Base-by-base conservation (phyloP, 2,329 filamentous ascomycete genomes). In the Arthrobotrys conoides region DNA sequence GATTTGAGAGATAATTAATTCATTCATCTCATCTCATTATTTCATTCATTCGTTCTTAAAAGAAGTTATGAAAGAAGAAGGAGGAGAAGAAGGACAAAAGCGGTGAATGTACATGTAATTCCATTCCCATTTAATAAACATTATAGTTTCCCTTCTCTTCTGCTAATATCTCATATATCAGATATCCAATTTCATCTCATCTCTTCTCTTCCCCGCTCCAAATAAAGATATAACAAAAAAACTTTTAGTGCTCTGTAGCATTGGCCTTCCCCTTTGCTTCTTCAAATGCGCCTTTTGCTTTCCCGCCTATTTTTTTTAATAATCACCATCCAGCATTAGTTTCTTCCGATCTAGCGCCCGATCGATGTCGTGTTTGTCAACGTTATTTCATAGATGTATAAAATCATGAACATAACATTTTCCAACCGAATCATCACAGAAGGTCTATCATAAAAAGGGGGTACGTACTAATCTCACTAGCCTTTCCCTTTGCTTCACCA, bases 201-300 rank as follows among this genome's bases (percentile, higher is more conserved):
- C 24, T 22, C n/a, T 30, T 30, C 27, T 30, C 27, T 3, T 3
- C 27, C 27, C n/a, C n/a, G n/a, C n/a, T 5, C 0, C 22, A 38
- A 24, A 38, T 16, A 36, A 36, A 1, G 18, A n/a, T n/a, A 61
- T 38, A n/a, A 59, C 30, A 20, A 49, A 49, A 61, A 49, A 30
- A 27, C 36, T 55, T 65, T 38, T 44, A 53, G 14, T 66, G 44
- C 14, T 46, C 8, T 12, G 10, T 57, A 3, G 59, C 36, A 22
- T 66, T 59, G 2, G 36, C 48, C 18, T 64, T 61, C n/a, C 57
- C 36, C 49, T 71, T 78, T n/a, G 75, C 64, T 18, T 72, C 61
- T 18, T 78, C 63, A 53, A 55, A 78, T 16, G 75, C 63, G 20
- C 75, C 75, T 24, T 78, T 78, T 22, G 68, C 68, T 27, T 78